Base-by-base conservation (phyloP, 805 yeast genomes). In the Naumovozyma castellii region DNA sequence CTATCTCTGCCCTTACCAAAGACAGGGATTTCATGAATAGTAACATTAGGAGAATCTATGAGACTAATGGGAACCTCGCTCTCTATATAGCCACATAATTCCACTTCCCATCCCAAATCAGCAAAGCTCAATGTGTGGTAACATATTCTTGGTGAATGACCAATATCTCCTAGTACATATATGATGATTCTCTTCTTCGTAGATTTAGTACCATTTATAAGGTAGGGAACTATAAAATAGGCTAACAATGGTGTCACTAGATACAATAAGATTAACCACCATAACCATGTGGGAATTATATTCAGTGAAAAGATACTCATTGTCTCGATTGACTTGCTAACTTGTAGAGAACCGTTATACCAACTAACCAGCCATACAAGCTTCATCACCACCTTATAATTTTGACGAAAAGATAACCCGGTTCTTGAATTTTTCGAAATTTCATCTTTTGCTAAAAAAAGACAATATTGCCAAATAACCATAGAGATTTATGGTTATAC, bases 141-240 rank as follows among this genome's bases (percentile, higher is more conserved):
- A 49, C 80, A 73, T 83, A 90, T 92, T 43, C 98, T 69, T 5
- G 98, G 98, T 0, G 97, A 88, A 55, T 87, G 94, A 12, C 95
- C 96, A 39, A 92, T 56, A 56, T 90, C 97, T 2, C 98, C 98
- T 15, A 92, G 65, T 2, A 92, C 98, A 46, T 85, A 72, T 15
- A 92, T 76, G 8, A 83, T 71, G 4, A 85, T 78, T 38, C 85
- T 73, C 45, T 69, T 75, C 43, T 68, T 60, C 4, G 61, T 47
- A 5, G 65, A 58, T 27, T 52, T 55, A 39, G 53, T 51, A 9
- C 66, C 71, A 39, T 54, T 57, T 18, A 49, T 45, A 9, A 66
- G n/a, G 35, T 36, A 56, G 1, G 72, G 72, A 17, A 67, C 41
- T 1, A 58, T 19, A 5, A 53, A 39, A 40, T 66, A 68, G 5